These are phyloP conservation scores for Aspergillus novofumigatus DNA, from an alignment of 2,329 filamentous ascomycete genomes.

Conservation along the genomic window DNA sequence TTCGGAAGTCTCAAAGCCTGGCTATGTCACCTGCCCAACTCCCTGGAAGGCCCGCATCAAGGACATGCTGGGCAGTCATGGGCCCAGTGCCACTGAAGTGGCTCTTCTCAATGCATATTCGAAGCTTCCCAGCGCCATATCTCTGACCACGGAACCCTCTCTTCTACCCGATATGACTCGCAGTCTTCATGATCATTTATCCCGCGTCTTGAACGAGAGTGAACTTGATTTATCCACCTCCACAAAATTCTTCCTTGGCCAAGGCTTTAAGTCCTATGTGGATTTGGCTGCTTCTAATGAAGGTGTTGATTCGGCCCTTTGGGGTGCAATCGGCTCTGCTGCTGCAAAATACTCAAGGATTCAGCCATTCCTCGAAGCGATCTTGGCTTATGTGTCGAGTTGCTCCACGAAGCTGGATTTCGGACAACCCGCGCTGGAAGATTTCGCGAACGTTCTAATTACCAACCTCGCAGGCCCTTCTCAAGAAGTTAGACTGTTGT, in stretches of 20 bases:
- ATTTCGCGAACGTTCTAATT: conserved; percentile 62
- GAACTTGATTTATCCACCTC: conserved; percentile 58
- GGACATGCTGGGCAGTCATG: conserved; percentile 56
- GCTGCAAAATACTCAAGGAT: conserved; percentile 63
- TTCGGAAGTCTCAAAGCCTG: conserved; percentile 37
- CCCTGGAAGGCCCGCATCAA: conserved; percentile 69
- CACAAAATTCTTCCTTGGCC: conserved; percentile 69
- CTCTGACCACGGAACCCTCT: conserved; percentile 56
- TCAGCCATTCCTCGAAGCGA: conserved; percentile 62
- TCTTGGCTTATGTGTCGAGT: conserved; percentile 48
- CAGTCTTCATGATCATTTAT: conserved; percentile 62
- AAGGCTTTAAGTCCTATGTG: conserved; percentile 70
- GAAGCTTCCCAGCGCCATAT: conserved; percentile 58
- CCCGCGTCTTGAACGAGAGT: conserved; percentile 60
- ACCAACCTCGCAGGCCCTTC: conserved; percentile 71
- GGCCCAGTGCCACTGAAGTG: conserved; percentile 52
- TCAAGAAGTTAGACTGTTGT: conserved; percentile 67
- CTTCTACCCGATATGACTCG: conserved; percentile 64
- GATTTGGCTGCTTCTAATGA: conserved; percentile 59
- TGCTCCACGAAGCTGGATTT: conserved; percentile 28
- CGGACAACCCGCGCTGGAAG: conserved; percentile 55
- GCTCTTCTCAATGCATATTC: conserved; percentile 66
- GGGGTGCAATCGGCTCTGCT: conserved; percentile 61
- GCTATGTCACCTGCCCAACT: conserved; percentile 38
- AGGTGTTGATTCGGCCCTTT: conserved; percentile 57